Evolutionary conservation across 441 rosid species (phyloP).

Genomic region (Metrosideros polymorpha): DNA sequence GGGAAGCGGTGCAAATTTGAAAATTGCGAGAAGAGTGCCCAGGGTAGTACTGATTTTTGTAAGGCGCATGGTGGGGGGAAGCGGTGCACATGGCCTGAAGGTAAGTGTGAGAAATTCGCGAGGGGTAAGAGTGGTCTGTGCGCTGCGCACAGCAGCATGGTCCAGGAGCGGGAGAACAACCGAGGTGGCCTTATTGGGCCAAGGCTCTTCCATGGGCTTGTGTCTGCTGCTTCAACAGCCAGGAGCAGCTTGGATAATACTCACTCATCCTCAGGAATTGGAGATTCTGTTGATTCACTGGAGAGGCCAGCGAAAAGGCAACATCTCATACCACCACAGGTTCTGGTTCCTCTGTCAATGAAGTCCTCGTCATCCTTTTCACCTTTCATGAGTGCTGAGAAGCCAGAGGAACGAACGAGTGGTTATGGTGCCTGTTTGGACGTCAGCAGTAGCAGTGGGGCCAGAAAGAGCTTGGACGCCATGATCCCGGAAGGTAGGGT

Average conservation of each 20-base stretch:
- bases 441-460: conserved; percentile 9
- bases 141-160: conserved; percentile 83
- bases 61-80: conserved; percentile 96
- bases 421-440: neutral
- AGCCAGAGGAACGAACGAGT: conserved; percentile 26
- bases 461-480: conserved; percentile 29
- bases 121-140: conserved; percentile 90
- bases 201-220: conserved; percentile 79
- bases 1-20: conserved; percentile 71
- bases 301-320: conserved; percentile 41
- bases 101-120: conserved; percentile 88
- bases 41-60: conserved; percentile 93
- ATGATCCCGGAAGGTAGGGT: conserved; percentile 91
- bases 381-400: conserved; percentile 19
- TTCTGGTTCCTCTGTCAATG: conserved; percentile 87
- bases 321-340: conserved; percentile 71
- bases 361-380: conserved; percentile 43
- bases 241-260: conserved; percentile 45
- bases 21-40: conserved; percentile 90
- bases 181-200: conserved; percentile 59
- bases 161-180: conserved; percentile 31
- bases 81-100: conserved; percentile 71
- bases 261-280: conserved; percentile 47
- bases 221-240: conserved; percentile 39
- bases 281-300: conserved; percentile 51